Evolutionary conservation across 129 eudicot species (phyloP), one percentile per base, ranked within the genome.

Genomic region (Flaveria trinervia): DNA sequence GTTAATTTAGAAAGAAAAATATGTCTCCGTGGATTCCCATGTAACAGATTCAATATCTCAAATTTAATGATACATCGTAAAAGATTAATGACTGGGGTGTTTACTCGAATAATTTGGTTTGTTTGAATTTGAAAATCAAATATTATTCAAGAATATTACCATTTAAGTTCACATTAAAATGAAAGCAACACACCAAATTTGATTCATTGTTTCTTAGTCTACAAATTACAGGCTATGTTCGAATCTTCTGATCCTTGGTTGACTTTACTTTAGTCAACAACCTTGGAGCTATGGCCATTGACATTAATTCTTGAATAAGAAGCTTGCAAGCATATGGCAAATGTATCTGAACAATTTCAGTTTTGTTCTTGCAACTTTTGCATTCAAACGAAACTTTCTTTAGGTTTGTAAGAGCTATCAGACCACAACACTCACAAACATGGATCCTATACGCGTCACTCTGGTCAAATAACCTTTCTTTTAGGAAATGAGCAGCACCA

Each of bases 401-500:
- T 1, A 86, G 78, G 44, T 86, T 86, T 0, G 92, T 85, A 28
- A 87, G 60, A 1, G 87, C 89, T 22, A 84, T 80, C 17, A 33
- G 39, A 33, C 39, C 39, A 33, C 39, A 33, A 33, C 39, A 33
- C 39, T 33, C 39, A 33, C 39, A 33, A 33, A 33, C 85, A 56
- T 88, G 90, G 28, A 86, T 67, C 76, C 85, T 65, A 15, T 84
- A 89, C 2, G 90, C 86, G 60, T 93, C 98, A 69, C 98, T 93
- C 41, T 93, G 98, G 81, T 93, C 98, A 54, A 93, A 93, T 36
- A 93, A 83, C 73, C 98, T 77, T 49, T 93, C 98, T 72, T 93
- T 93, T 12, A 93, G 90, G 48, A 93, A 93, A 80, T 90, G 92
- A 12, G 98, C 98, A 30, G 98, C 98, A 17, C 98, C 98, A 75